phyloP scores from a whole-genome alignment of 2,329 filamentous ascomycete genomes.

The Ophiostoma sp. region DNA sequence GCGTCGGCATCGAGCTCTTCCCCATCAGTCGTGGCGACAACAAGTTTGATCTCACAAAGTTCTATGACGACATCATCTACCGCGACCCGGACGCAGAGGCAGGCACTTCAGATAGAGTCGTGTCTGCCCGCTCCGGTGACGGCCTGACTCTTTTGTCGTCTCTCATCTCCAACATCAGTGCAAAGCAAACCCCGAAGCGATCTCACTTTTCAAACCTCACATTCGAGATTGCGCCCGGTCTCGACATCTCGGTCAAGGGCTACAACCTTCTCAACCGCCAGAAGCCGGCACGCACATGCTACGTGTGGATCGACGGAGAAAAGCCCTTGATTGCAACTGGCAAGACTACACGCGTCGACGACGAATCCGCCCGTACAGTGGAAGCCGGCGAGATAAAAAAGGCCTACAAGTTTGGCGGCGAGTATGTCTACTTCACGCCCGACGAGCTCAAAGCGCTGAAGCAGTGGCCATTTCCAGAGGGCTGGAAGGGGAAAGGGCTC shows the following conservation, averaged over 20 bases:
- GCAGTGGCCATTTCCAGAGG: slow-evolving; percentile 37
- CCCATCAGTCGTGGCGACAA: slow-evolving; percentile 69
- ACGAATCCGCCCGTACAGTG: slow-evolving; percentile 70
- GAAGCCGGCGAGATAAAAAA: slow-evolving; percentile 80
- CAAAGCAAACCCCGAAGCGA: slow-evolving; percentile 78
- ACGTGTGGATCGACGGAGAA: slow-evolving; percentile 84
- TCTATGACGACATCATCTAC: slow-evolving; percentile 96
- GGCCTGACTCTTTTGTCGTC: slow-evolving; percentile 63
- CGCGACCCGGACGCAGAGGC: slow-evolving; percentile 68
- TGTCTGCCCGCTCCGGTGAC: slow-evolving; percentile 54
- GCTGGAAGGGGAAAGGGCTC: slow-evolving; percentile 74
- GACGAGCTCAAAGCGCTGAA: slow-evolving; percentile 77
- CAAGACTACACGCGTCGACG: slow-evolving; percentile 68
- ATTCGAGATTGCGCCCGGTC: slow-evolving; percentile 76
- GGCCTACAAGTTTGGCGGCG: slow-evolving; percentile 92
- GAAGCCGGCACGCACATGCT: slow-evolving; percentile 73
- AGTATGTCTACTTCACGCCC: slow-evolving; percentile 76
- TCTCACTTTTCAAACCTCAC: slow-evolving; percentile 82
- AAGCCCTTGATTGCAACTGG: slow-evolving; percentile 72
- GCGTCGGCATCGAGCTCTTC: slow-evolving; percentile 87
- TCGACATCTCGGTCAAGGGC: slow-evolving; percentile 87
- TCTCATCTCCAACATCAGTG: slow-evolving; percentile 89
- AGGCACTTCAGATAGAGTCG: slow-evolving; percentile 52
- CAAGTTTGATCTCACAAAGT: slow-evolving; percentile 74
- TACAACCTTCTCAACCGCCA: slow-evolving; percentile 87